Conservation (phyloP, 2,329 filamentous ascomycete species). For the Calonectria honghensis region DNA sequence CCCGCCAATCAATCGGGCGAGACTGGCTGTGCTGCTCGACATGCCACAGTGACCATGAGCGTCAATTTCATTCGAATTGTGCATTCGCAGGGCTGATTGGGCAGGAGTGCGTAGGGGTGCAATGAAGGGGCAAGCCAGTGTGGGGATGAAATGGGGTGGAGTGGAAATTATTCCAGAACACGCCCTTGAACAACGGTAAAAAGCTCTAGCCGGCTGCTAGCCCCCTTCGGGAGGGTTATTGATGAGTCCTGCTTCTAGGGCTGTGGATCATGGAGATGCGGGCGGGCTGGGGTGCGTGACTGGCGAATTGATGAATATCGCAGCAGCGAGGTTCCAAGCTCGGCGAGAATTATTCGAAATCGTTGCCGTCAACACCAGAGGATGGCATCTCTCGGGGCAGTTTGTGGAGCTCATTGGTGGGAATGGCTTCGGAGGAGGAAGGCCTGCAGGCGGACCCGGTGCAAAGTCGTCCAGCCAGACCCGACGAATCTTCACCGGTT, state of each 20-base stretch:
- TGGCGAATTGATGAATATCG: constrained; percentile 28
- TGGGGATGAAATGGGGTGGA: constrained; percentile 46
- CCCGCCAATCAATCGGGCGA: constrained; percentile 50
- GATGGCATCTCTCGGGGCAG: constrained; percentile 21
- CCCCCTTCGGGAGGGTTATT: constrained; percentile 36
- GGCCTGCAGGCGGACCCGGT: constrained; percentile 46
- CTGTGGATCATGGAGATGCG: constrained; percentile 14
- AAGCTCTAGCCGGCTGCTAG: constrained; percentile 44
- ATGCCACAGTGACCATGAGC: constrained; percentile 8
- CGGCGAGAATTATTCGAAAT: neutral
- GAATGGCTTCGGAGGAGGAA: constrained; percentile 42
- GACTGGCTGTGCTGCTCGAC: constrained; percentile 36
- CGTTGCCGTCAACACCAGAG: constrained; percentile 30
- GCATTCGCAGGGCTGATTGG: constrained; percentile 55
- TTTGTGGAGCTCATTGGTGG: constrained; percentile 47
- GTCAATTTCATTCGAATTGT: constrained; percentile 44
- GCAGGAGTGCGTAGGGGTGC: constrained; percentile 48
- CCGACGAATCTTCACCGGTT: constrained; percentile 57
- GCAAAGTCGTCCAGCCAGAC: constrained; percentile 52
- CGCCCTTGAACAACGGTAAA: constrained; percentile 35
- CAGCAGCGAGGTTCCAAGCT: constrained; percentile 39
- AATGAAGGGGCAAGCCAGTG: constrained; percentile 46
- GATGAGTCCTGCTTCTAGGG: constrained; percentile 27
- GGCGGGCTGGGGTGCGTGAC: constrained; percentile 15
- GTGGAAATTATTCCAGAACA: constrained; percentile 55